Evolutionary conservation across 2,329 filamentous ascomycete genomes (phyloP), one percentile per base, ranked within the genome.

Genomic region (Mycogone perniciosa): DNA sequence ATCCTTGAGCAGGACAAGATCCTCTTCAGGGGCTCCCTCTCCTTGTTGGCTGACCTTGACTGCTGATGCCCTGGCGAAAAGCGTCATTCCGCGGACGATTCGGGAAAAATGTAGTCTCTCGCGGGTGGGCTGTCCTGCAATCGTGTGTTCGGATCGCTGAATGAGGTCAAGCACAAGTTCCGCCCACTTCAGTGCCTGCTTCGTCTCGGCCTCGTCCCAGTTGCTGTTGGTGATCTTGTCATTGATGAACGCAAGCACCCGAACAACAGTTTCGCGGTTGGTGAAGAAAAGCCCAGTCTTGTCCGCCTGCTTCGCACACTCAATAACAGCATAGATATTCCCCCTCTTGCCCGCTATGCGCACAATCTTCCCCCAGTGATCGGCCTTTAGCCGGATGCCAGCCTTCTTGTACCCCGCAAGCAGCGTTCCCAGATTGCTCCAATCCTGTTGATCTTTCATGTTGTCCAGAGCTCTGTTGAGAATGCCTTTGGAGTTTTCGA

Each of bases 361-460:
- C 33, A 75, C 57, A 44, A 78, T 64, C 60, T 68, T 70, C 46
- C 60, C 60, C 55, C 66, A 68, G 57, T 74, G 63, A 8, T 48
- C 27, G 2, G 53, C 45, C 26, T 57, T 54, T 27, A 79, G 61
- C 51, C 62, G 66, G 54, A 72, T 69, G 31, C 66, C 62, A 33
- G 73, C 70, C 53, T 72, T 69, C 52, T 66, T 61, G 59, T 74
- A 69, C 44, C 79, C 79, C 50, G 77, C 72, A 38, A 82, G 70
- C 40, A 82, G 66, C 0, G 71, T 73, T 20, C 64, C 67, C 30
- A 82, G 64, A 68, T 81, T 81, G 29, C 62, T 63, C 67, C 75
- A 81, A 66, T 82, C 79, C 10, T 68, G 68, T 37, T 60, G 60
- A 5, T 71, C 75, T 42, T 70, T 54, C 73, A 82, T 81, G n/a